Conservation (phyloP, 768 basidiomycete species). For the Tricholoma hemisulphureum region DNA sequence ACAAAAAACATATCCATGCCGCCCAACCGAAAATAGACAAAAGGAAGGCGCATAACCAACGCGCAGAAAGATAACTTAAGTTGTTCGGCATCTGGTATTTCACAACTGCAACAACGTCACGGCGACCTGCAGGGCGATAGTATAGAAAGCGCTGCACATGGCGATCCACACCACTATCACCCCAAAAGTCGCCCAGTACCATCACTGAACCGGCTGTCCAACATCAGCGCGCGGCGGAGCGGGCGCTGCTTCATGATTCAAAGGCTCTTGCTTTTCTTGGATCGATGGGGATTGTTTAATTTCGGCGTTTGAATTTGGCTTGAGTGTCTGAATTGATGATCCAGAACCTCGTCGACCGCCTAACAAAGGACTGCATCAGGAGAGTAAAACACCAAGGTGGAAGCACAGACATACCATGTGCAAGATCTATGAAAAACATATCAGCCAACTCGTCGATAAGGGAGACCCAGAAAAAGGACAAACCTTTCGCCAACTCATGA, state of each 20-base stretch:
- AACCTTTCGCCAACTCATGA: slow-evolving; percentile 16
- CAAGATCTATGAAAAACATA: slow-evolving; percentile 9
- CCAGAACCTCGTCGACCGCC: slow-evolving; percentile 11
- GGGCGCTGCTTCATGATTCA: neutral
- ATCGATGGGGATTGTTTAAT: neutral
- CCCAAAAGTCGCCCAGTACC: slow-evolving; percentile 6
- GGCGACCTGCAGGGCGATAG: slow-evolving; percentile 3
- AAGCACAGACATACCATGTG: slow-evolving; percentile 1
- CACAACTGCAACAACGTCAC: neutral
- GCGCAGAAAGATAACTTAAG: neutral
- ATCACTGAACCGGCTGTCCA: neutral
- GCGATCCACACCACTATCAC: neutral
- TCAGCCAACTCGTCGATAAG: neutral
- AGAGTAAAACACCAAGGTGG: neutral
- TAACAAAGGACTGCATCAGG: neutral
- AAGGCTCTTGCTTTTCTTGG: neutral
- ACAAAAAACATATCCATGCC: no score
- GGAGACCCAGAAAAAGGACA: neutral
- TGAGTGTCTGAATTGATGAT: slow-evolving; percentile 1
- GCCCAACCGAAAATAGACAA: neutral
- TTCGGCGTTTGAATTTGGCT: neutral
- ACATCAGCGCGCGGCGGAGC: neutral
- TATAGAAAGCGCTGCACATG: neutral
- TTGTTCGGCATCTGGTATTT: neutral
- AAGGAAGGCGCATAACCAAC: neutral